Base-by-base conservation (phyloP, 108 stramenopile genomes). In the Cyclotella sp. region DNA sequence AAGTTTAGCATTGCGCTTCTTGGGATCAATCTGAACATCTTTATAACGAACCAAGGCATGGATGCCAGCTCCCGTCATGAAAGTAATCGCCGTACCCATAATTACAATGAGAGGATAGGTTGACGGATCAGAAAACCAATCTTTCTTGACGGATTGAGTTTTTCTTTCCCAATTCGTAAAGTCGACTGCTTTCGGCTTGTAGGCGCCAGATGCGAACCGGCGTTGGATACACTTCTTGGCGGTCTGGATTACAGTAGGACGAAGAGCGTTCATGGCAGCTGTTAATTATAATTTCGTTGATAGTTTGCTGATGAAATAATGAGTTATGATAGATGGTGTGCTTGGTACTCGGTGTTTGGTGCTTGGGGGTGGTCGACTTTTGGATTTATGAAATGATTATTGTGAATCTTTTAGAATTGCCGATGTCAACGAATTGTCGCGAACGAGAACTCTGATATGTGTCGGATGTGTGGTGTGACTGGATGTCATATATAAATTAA, bases 101-200 rank as follows among this genome's bases (percentile, higher is more conserved):
- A 89, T 83, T 34, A 81, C 77, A 27, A 92, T 87, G 46, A 92
- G 70, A 45, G 91, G 91, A 54, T 92, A 92, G 15, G 84, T 82
- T 16, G 78, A 59, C 2, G 91, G 87, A 82, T 88, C 88, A 6
- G 83, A 84, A 22, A 89, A 70, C 88, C 88, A 89, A 34, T 72
- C 53, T 43, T 85, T 79, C 47, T 68, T 82, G 61, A 89, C 22
- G 39, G 51, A 68, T 44, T 53, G 70, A 27, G 58, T 65, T 46
- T 79, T 73, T 45, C 62, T 59, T 47, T 68, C 65, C 78, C 67
- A 59, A 42, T 78, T 78, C 59, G 77, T 78, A 12, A 70, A 78
- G 54, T 79, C 79, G 26, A 72, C 60, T 19, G 66, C 22, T 34
- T 73, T 67, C 26, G 72, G 71, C 27, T 68, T 72, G 58, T 68